Conservation (phyloP, 1,284 basidiomycete genomes). For the Rhizopogon hawkerae region DNA sequence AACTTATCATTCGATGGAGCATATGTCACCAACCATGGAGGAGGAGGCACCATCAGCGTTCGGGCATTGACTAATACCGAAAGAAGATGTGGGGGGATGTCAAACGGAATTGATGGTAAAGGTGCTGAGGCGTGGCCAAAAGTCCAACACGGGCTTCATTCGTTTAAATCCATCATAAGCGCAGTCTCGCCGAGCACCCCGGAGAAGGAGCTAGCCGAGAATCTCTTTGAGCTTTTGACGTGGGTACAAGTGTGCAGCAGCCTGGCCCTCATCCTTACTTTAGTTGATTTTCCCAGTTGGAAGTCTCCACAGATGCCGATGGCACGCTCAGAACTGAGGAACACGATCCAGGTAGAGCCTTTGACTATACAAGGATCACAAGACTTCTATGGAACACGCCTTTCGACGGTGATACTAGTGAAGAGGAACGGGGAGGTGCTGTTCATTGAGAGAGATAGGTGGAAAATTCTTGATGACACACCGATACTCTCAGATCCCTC, state of each 20-base stretch:
- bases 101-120: constrained; percentile 61
- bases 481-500: constrained; percentile 33
- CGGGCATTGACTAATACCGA: constrained; percentile 45
- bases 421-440: constrained; percentile 48
- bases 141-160: constrained; percentile 46
- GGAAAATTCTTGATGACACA: constrained; percentile 38
- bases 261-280: constrained; percentile 2
- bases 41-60: constrained; percentile 47
- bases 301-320: constrained; percentile 36
- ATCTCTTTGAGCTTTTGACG: constrained; percentile 57
- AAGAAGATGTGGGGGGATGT: constrained; percentile 47
- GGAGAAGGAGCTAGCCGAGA: constrained; percentile 46
- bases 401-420: constrained; percentile 65
- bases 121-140: constrained; percentile 63
- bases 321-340: constrained; percentile 44
- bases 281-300: constrained; percentile 32
- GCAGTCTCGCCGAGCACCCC: constrained; percentile 29
- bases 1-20: constrained; percentile 40
- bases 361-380: constrained; percentile 24
- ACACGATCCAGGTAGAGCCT: constrained; percentile 56
- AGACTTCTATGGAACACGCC: constrained; percentile 55
- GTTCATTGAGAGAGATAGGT: constrained; percentile 68
- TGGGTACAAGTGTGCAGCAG: constrained; percentile 31
- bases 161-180: constrained; percentile 36
- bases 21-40: constrained; percentile 61